These are phyloP conservation scores for Candida andamanensis DNA, from an alignment of 805 yeast genomes.

Conservation along the genomic window DNA sequence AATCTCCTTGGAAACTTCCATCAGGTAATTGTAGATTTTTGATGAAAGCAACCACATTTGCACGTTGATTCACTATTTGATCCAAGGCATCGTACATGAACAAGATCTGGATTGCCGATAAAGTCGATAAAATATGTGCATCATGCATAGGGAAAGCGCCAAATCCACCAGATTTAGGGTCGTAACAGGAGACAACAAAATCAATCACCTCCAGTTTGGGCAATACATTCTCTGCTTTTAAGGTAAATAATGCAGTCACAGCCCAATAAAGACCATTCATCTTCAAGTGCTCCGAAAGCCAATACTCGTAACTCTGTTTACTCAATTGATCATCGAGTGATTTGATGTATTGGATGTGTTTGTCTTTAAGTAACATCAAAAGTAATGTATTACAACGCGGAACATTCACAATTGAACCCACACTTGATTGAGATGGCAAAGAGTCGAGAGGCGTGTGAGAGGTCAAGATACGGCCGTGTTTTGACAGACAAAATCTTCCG, in stretches of 20 bases:
- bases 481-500: too few relatives aligned
- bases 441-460: too few relatives aligned
- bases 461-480: too few relatives aligned
- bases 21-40: constrained; percentile 43
- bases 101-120: constrained; percentile 81
- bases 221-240: constrained; percentile 52
- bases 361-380: constrained; percentile 8
- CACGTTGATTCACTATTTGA: constrained; percentile 26
- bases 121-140: constrained; percentile 76
- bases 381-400: too few relatives aligned
- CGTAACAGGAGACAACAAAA: constrained; percentile 69
- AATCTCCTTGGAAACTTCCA: constrained; percentile 88
- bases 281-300: constrained; percentile 86
- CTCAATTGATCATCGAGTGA: constrained; percentile 29
- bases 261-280: constrained; percentile 97
- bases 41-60: constrained; percentile 19
- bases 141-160: constrained; percentile 89
- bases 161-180: constrained; percentile 65
- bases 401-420: too few relatives aligned
- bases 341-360: constrained; percentile 32
- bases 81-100: constrained; percentile 60
- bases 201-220: constrained; percentile 55
- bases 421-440: too few relatives aligned
- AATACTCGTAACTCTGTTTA: constrained; percentile 62
- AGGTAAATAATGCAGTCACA: constrained; percentile 61